Conservation (phyloP, 1,284 basidiomycete genomes). For the Sporisorium exsertum region DNA sequence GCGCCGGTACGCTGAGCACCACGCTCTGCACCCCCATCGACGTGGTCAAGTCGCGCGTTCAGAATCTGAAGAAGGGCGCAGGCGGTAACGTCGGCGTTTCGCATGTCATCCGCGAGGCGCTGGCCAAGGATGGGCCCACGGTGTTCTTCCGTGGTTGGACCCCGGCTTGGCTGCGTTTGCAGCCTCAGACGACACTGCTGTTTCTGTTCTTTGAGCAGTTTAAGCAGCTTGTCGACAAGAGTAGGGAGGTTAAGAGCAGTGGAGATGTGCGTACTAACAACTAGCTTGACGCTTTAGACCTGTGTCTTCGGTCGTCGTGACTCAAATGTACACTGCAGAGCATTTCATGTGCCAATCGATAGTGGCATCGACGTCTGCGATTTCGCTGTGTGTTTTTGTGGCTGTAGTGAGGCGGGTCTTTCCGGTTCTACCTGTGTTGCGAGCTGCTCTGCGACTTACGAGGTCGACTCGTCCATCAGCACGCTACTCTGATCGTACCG, state of each 20-base stretch:
- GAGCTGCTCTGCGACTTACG: constrained; percentile 1
- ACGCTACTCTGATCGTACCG: constrained; percentile 30
- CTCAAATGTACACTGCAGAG: no score
- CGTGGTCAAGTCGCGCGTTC: constrained; percentile 50
- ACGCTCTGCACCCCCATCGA: constrained; percentile 67
- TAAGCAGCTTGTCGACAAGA: constrained; percentile 56
- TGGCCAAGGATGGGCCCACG: constrained; percentile 70
- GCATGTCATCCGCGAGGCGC: constrained; percentile 48
- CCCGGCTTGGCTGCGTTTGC: constrained; percentile 71
- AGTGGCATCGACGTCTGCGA: no score
- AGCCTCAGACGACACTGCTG: constrained; percentile 66
- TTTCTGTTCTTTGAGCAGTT: constrained; percentile 67
- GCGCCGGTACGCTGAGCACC: constrained; percentile 73
- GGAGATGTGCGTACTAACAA: constrained; percentile 26
- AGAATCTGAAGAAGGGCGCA: constrained; percentile 68
- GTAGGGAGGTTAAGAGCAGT: constrained; percentile 8
- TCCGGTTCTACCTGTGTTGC: no score
- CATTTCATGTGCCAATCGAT: no score
- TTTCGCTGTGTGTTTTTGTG: no score
- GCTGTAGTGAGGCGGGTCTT: no score
- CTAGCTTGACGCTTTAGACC: not conserved
- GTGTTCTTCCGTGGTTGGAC: constrained; percentile 74
- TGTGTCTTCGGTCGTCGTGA: no score
- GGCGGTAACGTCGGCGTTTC: constrained; percentile 36
- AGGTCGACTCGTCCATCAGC: constrained; percentile 42